Conservation (phyloP, 345 rosid species). For the Heritiera littoralis region DNA sequence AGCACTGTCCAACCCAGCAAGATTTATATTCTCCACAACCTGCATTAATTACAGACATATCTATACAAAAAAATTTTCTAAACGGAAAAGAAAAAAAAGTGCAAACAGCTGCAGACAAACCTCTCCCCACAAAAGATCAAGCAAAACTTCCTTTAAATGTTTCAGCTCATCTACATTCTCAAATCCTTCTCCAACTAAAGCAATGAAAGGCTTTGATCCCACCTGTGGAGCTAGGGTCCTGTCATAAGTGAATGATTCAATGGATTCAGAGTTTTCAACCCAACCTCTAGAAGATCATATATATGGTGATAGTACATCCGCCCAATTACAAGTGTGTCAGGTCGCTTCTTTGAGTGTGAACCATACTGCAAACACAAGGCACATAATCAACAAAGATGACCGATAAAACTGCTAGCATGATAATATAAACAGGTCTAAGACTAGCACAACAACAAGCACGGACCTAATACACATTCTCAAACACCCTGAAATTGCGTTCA, state of each 20-base stretch:
- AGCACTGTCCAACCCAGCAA: conserved; percentile 80
- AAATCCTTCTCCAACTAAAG: conserved; percentile 83
- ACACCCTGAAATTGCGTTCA: not conserved
- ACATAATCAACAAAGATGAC: not conserved
- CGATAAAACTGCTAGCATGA: not conserved
- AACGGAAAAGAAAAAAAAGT: not conserved
- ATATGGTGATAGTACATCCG: conserved; percentile 81
- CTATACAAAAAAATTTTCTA: not conserved
- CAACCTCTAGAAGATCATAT: conserved; percentile 92
- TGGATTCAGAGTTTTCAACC: conserved; percentile 80
- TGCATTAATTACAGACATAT: conserved; percentile 30
- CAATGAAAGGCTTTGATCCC: conserved; percentile 86
- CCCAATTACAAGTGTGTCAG: conserved; percentile 85
- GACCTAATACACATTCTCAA: not conserved
- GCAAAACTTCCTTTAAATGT: conserved; percentile 86
- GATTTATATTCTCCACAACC: conserved; percentile 88
- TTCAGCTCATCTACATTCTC: conserved; percentile 74
- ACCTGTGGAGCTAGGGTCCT: conserved; percentile 72
- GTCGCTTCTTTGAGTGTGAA: conserved; percentile 88
- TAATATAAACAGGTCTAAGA: not conserved
- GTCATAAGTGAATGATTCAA: conserved; percentile 64
- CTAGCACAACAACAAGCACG: not conserved
- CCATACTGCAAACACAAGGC: conserved; percentile 58
- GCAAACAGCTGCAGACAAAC: conserved; percentile 31
- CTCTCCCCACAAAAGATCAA: conserved; percentile 87